These are phyloP conservation scores for Ophioceras dolichostomum DNA, from an alignment of 2,329 filamentous ascomycete species.

Conservation along the genomic window DNA sequence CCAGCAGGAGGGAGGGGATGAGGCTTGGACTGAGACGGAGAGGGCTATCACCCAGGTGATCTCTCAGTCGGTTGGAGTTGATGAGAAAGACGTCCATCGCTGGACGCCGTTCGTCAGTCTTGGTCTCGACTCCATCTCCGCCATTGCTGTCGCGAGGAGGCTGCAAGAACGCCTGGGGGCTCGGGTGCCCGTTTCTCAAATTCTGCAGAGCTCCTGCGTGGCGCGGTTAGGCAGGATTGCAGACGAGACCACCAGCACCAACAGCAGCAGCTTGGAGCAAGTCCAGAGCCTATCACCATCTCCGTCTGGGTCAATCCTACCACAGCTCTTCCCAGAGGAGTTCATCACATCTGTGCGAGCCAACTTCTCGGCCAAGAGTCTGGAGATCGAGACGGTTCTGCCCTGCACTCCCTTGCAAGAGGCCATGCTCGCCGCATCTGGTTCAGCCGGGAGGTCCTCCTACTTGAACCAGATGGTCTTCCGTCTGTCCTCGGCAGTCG, in stretches of 20 bases:
- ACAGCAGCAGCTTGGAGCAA: too few relatives aligned
- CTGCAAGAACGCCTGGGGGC: slow-evolving; percentile 33
- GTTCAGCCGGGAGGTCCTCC: slow-evolving; percentile 21
- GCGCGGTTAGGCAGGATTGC: slow-evolving; percentile 40
- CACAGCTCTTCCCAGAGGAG: too few relatives aligned
- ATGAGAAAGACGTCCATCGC: slow-evolving; percentile 35
- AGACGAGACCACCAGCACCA: slow-evolving; percentile 2
- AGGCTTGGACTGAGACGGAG: slow-evolving; percentile 44
- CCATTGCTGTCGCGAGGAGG: slow-evolving; percentile 53
- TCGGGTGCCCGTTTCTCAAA: slow-evolving; percentile 51
- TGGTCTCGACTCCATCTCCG: slow-evolving; percentile 74
- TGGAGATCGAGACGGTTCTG: slow-evolving; percentile 30
- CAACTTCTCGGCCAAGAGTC: too few relatives aligned
- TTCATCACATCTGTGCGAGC: too few relatives aligned
- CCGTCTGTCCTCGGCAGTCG: slow-evolving; percentile 37
- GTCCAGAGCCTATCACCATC: too few relatives aligned
- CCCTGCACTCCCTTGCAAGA: slow-evolving; percentile 84
- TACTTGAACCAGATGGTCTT: slow-evolving; percentile 68
- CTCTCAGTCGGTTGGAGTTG: slow-evolving; percentile 31
- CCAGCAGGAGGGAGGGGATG: slow-evolving; percentile 14
- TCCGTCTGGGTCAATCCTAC: too few relatives aligned
- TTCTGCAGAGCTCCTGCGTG: slow-evolving; percentile 60
- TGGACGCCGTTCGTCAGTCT: slow-evolving; percentile 66
- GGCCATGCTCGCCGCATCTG: slow-evolving; percentile 61
- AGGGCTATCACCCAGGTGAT: slow-evolving; percentile 40